Evolutionary conservation across 2,329 filamentous ascomycete species (phyloP), one percentile per base, ranked within the genome.

Genomic region (Aureobasidium sp.): DNA sequence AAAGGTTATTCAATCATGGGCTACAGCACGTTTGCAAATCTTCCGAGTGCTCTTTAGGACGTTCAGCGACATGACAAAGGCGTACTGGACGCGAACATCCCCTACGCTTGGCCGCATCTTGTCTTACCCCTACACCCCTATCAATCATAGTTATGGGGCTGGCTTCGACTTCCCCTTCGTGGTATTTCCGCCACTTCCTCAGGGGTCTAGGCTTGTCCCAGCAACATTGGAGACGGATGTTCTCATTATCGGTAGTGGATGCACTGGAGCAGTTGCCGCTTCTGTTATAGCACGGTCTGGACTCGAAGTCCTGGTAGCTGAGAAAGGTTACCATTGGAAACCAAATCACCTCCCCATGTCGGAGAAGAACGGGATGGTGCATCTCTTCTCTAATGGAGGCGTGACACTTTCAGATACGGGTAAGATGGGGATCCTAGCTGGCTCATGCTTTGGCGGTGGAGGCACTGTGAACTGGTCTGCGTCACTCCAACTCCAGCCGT

Each of bases 401-500:
- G 73, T 84, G 20, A 80, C 67, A 78, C 79, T 64, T 78, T 87
- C 64, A 13, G 75, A 80, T 39, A 77, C 78, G 62, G 73, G 67
- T 32, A 72, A 82, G 6, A 77, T 87, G 36, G 82, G 77, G 17
- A 73, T 93, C 13, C 72, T 89, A 2, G 84, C 88, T 0, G 92
- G 89, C 1, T 83, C 84, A 62, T 84, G 84, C 36, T 96, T 88
- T 84, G 92, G 92, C 34, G 92, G 92, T 46, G 92, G 92, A 61
- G 91, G 91, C 6, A 91, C 90, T 0, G 76, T 96, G 68, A 97
- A 97, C 74, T 97, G 91, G 91, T 88, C 79, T 27, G 84, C 84
- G 6, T 81, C 80, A 4, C 71, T 87, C 17, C 83, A 87, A 67
- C 88, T 90, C 0, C 90, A 93, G 70, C 85, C 83, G 29, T 89